phyloP scores from a whole-genome alignment of 371 early-diverging fungal species.

The Dichotomocladium elegans region DNA sequence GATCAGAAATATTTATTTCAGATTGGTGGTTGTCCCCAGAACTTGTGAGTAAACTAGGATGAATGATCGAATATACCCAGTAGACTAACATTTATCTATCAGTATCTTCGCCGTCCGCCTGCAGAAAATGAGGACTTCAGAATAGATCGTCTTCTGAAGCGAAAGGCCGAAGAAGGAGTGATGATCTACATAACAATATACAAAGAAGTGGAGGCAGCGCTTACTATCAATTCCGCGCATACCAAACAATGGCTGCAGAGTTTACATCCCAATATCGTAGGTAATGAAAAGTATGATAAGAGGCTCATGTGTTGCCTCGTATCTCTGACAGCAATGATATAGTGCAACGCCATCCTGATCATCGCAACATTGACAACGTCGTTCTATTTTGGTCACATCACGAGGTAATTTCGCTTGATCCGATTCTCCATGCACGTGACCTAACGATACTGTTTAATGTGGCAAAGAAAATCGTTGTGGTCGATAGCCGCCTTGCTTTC shows the following conservation, averaged over 20 bases:
- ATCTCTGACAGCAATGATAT: background rate
- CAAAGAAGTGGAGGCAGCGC: constrained; percentile 81
- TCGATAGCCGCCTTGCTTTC: constrained; percentile 73
- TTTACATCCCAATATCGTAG: constrained; percentile 79
- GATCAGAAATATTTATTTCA: constrained; percentile 72
- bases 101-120: constrained; percentile 79
- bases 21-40: constrained; percentile 49
- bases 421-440: background rate
- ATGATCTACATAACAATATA: constrained; percentile 88
- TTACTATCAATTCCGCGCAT: constrained; percentile 77
- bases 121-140: constrained; percentile 70
- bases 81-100: background rate
- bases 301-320: no score
- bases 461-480: constrained; percentile 71
- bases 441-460: constrained; percentile 7
- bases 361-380: constrained; percentile 13
- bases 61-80: background rate
- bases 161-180: constrained; percentile 87
- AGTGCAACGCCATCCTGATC: constrained; percentile 73
- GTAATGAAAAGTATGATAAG: constrained; percentile 32
- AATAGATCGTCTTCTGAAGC: constrained; percentile 77
- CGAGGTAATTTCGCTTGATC: background rate
- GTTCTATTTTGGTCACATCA: constrained; percentile 11
- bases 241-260: constrained; percentile 75
- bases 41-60: constrained; percentile 19